A percentile compares a stretch with the other conserved stretches of the same genome.
These are phyloP conservation scores for Achaetomiella virescens DNA, from an alignment of 495 filamentous ascomycete genomes.

Conservation along the genomic window DNA sequence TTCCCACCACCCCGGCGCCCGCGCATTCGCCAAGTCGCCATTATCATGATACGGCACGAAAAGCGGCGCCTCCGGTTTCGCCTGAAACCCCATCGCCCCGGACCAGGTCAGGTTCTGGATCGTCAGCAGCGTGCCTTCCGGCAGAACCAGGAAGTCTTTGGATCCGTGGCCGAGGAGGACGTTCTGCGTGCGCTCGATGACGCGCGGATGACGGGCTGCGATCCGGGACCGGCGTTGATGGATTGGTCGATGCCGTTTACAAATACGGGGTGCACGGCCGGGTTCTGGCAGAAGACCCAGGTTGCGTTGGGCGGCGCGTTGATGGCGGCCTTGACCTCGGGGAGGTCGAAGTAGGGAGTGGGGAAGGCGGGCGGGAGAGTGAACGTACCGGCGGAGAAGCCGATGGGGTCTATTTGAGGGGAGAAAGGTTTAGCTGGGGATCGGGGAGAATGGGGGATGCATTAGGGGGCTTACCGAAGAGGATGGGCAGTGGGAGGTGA, in stretches of 20 bases:
- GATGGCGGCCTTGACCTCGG: conserved; percentile 67
- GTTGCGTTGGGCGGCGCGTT: conserved; percentile 53
- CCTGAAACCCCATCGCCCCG: conserved; percentile 63
- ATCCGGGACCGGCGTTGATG: conserved; percentile 45
- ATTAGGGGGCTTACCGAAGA: conserved; percentile 44
- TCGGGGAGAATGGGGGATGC: not conserved
- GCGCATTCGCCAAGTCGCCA: conserved; percentile 14
- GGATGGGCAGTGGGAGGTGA: conserved; percentile 66
- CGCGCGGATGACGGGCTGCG: conserved; percentile 53
- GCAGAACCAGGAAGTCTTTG: conserved; percentile 54
- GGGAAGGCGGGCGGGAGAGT: conserved; percentile 49
- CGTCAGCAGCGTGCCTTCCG: conserved; percentile 62
- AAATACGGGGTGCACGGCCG: conserved; percentile 47
- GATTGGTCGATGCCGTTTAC: conserved; percentile 46
- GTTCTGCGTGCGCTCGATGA: conserved; percentile 66
- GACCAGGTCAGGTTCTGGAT: conserved; percentile 88
- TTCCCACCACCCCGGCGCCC: conserved; percentile 30
- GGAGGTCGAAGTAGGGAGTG: conserved; percentile 70
- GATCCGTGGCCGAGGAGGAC: conserved; percentile 68
- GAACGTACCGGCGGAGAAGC: conserved; percentile 54
- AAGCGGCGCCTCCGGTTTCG: conserved; percentile 50
- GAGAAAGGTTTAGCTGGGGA: not conserved
- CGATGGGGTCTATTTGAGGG: conserved; percentile 52
- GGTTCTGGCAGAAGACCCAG: conserved; percentile 57
- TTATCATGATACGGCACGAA: conserved; percentile 59